Percentiles rank a stretch among this genome's conserved stretches.
Evolutionary conservation across 2,329 filamentous ascomycete genomes (phyloP).

Genomic region (Sclerotinia nivalis): DNA sequence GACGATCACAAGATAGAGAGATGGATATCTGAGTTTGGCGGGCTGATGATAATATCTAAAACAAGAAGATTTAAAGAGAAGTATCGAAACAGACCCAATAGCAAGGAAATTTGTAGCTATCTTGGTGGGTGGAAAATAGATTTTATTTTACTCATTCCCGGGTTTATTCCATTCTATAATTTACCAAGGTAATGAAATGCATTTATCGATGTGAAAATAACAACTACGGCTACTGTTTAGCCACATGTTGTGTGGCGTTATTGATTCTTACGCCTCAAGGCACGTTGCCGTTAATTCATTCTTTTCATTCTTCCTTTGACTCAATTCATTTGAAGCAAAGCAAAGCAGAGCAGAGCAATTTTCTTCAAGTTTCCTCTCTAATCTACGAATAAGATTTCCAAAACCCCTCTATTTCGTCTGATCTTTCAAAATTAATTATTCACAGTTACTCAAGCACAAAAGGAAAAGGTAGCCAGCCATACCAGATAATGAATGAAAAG

Average conservation of each 20-base stretch:
- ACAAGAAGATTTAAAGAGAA: conserved; percentile 3
- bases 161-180: conserved; percentile 20
- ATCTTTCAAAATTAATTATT: background rate
- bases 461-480: background rate
- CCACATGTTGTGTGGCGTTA: conserved; percentile 16
- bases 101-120: conserved; percentile 19
- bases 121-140: conserved; percentile 1
- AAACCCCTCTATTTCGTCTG: conserved; percentile 5
- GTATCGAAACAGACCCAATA: conserved; percentile 6
- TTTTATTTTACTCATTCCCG: conserved; percentile 21
- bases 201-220: conserved; percentile 1
- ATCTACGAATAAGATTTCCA: background rate
- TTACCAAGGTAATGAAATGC: conserved; percentile 23
- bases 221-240: conserved; percentile 10
- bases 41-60: conserved; percentile 2
- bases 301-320: background rate
- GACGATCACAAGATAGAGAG: conserved; percentile 21
- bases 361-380: background rate
- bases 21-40: conserved; percentile 8
- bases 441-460: background rate
- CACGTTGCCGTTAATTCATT: background rate
- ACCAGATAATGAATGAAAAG: background rate
- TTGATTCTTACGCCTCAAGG: conserved; percentile 4
- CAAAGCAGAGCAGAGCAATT: too few relatives aligned
- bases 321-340: conserved; percentile 3